Base-by-base conservation (phyloP, 23 red algal genomes). In the Cyanidium caldarium region DNA sequence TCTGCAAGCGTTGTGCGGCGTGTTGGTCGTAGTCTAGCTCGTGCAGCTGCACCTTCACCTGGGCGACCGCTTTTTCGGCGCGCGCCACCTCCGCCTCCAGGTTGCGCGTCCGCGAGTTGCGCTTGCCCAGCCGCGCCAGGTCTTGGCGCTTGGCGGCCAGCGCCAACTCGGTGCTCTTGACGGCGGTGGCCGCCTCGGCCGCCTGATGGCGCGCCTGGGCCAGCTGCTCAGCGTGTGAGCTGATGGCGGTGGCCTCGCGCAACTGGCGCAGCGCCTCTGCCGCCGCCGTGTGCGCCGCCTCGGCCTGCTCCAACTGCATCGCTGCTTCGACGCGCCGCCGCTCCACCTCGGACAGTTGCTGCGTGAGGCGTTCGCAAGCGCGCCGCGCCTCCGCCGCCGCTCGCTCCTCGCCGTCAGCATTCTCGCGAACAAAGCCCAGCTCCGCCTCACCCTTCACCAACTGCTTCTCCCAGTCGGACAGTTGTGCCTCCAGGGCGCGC, bases 1-100 rank as follows among this genome's bases (percentile, higher is more conserved):
- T 5, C 3, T 69, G 12, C 19, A 87, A 28, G 16, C 30, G 58
- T 51, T 78, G 78, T 14, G 83, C 76, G 37, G 56, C 83, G 29
- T 61, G 39, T 14, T 37, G 69, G 57, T 88, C 84, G 35, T 84
- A 95, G 41, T 95, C 90, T 12, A 95, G 45, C 66, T 95, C 90
- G 43, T 87, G 83, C 41, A 95, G 72, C 36, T 72, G 67, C 42
- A 95, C 23, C 42, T 84, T 87, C 0, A 77, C 80, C 13, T 79
- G 66, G 37, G 76, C 30, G 25, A 85, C 80, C 0, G 80, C 80
- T 39, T 85, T 75, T 34, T 85, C 80, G 23, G 72, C 72, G 35
- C 16, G 29, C 19, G 66, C 46, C 34, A 74, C 28, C 73, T 94
- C 75, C 26, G 44, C 65, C 44, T 82, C 77, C 25, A 88, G 65